Evolutionary conservation across 768 basidiomycete species (phyloP).

Genomic region (Suillus bovinus): DNA sequence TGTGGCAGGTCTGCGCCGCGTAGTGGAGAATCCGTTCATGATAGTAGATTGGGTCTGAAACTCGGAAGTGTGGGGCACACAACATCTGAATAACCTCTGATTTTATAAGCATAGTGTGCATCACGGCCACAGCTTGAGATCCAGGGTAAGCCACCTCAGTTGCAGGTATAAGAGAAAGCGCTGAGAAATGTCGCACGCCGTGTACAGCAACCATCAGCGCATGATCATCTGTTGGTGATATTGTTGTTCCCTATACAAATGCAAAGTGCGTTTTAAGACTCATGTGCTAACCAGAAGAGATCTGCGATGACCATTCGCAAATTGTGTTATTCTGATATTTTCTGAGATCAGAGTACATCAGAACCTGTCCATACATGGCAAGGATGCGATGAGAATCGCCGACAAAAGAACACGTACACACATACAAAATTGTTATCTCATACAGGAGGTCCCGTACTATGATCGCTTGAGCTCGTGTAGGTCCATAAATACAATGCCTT

Average conservation of each 20-base stretch:
- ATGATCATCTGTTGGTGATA: background rate
- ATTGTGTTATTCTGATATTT: background rate
- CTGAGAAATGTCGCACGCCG: background rate
- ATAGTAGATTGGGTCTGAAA: background rate
- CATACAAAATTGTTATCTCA: background rate
- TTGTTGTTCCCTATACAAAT: background rate
- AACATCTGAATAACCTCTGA: background rate
- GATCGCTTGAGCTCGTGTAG: background rate
- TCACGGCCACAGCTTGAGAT: background rate
- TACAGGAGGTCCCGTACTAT: background rate
- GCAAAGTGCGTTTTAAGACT: background rate
- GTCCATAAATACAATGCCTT: background rate
- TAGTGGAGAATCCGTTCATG: background rate
- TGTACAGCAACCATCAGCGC: background rate
- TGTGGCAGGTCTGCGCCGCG: background rate
- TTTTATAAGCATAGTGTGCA: background rate
- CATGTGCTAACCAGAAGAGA: background rate
- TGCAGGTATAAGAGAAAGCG: no score
- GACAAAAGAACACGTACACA: background rate
- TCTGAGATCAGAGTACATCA: background rate
- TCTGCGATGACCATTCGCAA: background rate
- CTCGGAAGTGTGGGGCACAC: background rate
- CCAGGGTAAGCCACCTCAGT: background rate
- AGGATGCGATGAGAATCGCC: background rate
- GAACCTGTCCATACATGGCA: background rate